phyloP scores from a whole-genome alignment of 148 eudicot species.

The Heliosperma pusillum region DNA sequence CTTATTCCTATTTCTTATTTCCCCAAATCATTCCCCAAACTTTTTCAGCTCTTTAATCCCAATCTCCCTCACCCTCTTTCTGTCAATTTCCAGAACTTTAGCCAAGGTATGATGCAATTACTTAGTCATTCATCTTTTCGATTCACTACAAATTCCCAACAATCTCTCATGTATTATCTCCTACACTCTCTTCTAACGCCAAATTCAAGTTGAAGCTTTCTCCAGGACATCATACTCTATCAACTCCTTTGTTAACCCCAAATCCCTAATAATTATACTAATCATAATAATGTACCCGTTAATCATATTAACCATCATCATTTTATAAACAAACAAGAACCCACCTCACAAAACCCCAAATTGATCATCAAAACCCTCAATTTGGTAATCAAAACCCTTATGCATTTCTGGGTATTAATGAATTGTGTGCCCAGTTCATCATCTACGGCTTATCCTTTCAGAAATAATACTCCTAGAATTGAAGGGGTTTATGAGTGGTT shows the following conservation, averaged over 20 bases:
- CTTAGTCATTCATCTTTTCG: no score
- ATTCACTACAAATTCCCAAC: no score
- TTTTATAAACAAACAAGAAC: constrained; percentile 32
- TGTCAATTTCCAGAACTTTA: no score
- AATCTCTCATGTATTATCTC: no score
- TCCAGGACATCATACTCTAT: constrained; percentile 17
- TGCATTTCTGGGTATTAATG: constrained; percentile 47
- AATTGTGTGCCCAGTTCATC: constrained; percentile 30
- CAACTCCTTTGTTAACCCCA: constrained; percentile 41
- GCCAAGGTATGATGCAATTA: no score
- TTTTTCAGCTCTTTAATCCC: no score
- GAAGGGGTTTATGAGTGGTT: constrained; percentile 87
- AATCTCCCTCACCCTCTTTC: no score
- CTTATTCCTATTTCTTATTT: no score
- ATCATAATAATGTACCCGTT: background rate
- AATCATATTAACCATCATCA: constrained; percentile 16
- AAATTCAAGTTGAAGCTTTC: background rate
- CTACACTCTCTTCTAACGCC: background rate
- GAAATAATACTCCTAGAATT: constrained; percentile 61
- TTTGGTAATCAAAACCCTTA: constrained; percentile 37
- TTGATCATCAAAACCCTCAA: constrained; percentile 26
- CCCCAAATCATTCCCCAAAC: no score
- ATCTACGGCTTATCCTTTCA: constrained; percentile 63
- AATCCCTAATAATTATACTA: background rate
- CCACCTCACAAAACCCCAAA: constrained; percentile 14